Evolutionary conservation across 1,284 basidiomycete genomes (phyloP).

Genomic region (Moesziomyces sp.): DNA sequence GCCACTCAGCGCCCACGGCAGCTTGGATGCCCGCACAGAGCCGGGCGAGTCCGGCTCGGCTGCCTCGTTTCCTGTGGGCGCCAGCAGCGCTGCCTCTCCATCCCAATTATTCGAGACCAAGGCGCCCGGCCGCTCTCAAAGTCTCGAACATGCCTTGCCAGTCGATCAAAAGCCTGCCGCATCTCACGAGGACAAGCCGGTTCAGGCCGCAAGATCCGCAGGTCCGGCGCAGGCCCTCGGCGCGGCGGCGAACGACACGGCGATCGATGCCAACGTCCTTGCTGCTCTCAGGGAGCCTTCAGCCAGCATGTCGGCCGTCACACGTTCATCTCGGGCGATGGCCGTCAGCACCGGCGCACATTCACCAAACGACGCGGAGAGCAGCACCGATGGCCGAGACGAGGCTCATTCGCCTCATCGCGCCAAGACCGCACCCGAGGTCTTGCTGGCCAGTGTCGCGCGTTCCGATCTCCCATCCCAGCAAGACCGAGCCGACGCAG

Average conservation of each 20-base stretch:
- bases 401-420: constrained; percentile 25
- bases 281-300: constrained; percentile 30
- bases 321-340: constrained; percentile 5
- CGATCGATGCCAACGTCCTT: constrained; percentile 28
- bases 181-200: background rate
- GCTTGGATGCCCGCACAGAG: constrained; percentile 20
- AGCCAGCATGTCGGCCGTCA: constrained; percentile 39
- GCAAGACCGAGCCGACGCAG: constrained; percentile 4
- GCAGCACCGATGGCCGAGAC: constrained; percentile 5
- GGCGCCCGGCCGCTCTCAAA: constrained; percentile 12
- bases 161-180: constrained; percentile 1
- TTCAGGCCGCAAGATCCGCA: background rate
- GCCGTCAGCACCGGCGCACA: constrained; percentile 3
- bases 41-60: constrained; percentile 10
- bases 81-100: constrained; percentile 1
- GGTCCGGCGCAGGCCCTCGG: too few species aligned
- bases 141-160: constrained; percentile 11
- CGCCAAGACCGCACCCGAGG: constrained; percentile 35
- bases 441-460: constrained; percentile 13
- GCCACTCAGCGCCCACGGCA: constrained; percentile 21
- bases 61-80: constrained; percentile 11
- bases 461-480: constrained; percentile 19
- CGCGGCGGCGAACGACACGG: too few species aligned
- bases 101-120: constrained; percentile 1
- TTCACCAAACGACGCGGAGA: background rate